phyloP scores from a whole-genome alignment of 768 basidiomycete genomes.

The Termitomyces sp. region DNA sequence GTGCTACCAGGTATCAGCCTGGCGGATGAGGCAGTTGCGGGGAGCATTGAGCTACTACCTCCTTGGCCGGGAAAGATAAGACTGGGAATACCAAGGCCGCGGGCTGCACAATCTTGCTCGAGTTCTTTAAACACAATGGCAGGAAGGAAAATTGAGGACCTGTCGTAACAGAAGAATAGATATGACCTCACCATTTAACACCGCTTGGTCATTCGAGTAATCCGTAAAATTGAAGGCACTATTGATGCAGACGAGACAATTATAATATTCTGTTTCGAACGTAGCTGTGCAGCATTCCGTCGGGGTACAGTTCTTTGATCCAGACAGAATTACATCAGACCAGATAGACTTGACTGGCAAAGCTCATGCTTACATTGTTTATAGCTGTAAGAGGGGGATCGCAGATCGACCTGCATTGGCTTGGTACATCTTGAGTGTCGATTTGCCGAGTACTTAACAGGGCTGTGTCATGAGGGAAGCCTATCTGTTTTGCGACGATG shows the following conservation, averaged over 20 bases:
- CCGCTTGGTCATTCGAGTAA: slow-evolving; percentile 24
- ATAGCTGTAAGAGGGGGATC: slow-evolving; percentile 21
- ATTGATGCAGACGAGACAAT: slow-evolving; percentile 37
- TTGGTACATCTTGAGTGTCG: slow-evolving; percentile 18
- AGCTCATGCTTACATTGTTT: slow-evolving; percentile 11
- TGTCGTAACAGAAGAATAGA: background rate
- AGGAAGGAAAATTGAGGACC: background rate
- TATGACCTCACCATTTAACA: slow-evolving; percentile 15
- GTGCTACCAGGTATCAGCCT: background rate
- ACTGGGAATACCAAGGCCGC: background rate
- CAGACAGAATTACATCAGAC: background rate
- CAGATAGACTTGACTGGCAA: background rate
- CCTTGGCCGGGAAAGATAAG: background rate
- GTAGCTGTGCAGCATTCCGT: slow-evolving; percentile 33
- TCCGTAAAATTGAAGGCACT: slow-evolving; percentile 20
- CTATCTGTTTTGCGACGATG: background rate
- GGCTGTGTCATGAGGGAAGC: background rate
- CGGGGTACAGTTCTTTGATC: slow-evolving; percentile 22
- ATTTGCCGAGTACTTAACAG: slow-evolving; percentile 18
- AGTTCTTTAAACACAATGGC: background rate
- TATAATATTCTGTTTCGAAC: slow-evolving; percentile 36
- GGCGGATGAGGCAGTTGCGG: no score
- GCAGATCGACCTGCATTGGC: slow-evolving; percentile 29
- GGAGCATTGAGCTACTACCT: background rate
- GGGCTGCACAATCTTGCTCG: background rate